Base-by-base conservation (phyloP, 208 protist species). In the Blastocrithidia nonstop region DNA sequence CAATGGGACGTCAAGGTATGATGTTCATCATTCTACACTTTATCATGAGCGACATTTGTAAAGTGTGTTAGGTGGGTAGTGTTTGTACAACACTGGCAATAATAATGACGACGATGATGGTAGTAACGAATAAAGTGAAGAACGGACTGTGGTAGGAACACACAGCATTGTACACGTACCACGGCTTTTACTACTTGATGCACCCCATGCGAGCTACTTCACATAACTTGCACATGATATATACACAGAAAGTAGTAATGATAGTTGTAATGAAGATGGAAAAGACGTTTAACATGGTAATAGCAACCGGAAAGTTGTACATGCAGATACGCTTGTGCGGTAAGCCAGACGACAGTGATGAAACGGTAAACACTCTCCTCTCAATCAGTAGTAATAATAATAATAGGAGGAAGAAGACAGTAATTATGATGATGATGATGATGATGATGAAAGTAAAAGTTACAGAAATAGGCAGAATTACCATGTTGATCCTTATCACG, bases 1-100 rank as follows among this genome's bases (percentile, higher is more conserved):
- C 23, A 91, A 91, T 48, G 73, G 82, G 24, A 87, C 74, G 3
- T 78, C 73, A 15, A 22, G 50, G 29, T 87, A 62, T 48, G 82
- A 91, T 47, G 55, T 45, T 11, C 54, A 71, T 22, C 71, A 74
- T 46, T 26, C n/a, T 17, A 91, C 82, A 3, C 61, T 91, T 7
- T 90, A 87, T 45, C 28, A 35, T 1, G 75, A 86, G 54, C 66
- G 72, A 16, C 26, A 54, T 1, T 20, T 15, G 0, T 29, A 45
- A 7, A 20, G 56, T 17, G 68, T 81, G 11, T 22, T 57, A 1
- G 70, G 71, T n/a, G n/a, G n/a, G n/a, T n/a, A n/a, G n/a, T n/a
- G n/a, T n/a, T n/a, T n/a, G n/a, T n/a, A n/a, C n/a, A n/a, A n/a
- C n/a, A n/a, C n/a, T 19, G 67, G 68, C 13, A 21, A 46, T 37